Evolutionary conservation across 2,329 filamentous ascomycete genomes (phyloP).

Genomic region (Apiospora marii): DNA sequence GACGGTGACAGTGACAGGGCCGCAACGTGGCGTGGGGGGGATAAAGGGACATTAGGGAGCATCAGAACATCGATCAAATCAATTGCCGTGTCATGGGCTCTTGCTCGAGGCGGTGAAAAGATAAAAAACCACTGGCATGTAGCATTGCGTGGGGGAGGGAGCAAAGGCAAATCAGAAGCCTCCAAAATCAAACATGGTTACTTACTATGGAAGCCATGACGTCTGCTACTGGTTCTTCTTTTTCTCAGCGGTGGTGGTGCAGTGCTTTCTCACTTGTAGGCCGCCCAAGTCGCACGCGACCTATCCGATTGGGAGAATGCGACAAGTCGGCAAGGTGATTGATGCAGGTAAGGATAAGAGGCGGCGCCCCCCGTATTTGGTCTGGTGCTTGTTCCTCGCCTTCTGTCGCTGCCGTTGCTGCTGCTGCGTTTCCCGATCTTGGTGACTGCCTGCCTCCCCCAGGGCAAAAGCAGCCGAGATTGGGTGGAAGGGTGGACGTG

Average conservation of each 20-base stretch:
- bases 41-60: neutral
- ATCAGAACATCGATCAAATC: conserved; percentile 18
- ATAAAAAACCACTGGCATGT: conserved; percentile 18
- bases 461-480: conserved; percentile 4
- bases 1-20: conserved; percentile 1
- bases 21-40: conserved; percentile 25
- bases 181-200: conserved; percentile 29
- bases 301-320: conserved; percentile 4
- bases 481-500: conserved; percentile 5
- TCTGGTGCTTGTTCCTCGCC: neutral
- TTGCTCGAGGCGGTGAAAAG: conserved; percentile 20
- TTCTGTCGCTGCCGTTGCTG: too few species aligned
- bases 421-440: neutral
- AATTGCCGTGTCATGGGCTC: conserved; percentile 20
- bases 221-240: conserved; percentile 30
- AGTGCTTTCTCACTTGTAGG: conserved; percentile 7
- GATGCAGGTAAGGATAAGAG: conserved; percentile 18
- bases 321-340: conserved; percentile 1
- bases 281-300: conserved; percentile 1
- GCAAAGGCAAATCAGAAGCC: conserved; percentile 26
- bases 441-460: conserved; percentile 1
- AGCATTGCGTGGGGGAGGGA: conserved; percentile 20
- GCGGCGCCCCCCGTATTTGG: conserved; percentile 10
- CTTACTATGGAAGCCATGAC: conserved; percentile 46
- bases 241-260: neutral